Percentiles rank a stretch among this genome's conserved stretches.
Conservation (phyloP, 768 basidiomycete species). For the Lactarius hatsudake region DNA sequence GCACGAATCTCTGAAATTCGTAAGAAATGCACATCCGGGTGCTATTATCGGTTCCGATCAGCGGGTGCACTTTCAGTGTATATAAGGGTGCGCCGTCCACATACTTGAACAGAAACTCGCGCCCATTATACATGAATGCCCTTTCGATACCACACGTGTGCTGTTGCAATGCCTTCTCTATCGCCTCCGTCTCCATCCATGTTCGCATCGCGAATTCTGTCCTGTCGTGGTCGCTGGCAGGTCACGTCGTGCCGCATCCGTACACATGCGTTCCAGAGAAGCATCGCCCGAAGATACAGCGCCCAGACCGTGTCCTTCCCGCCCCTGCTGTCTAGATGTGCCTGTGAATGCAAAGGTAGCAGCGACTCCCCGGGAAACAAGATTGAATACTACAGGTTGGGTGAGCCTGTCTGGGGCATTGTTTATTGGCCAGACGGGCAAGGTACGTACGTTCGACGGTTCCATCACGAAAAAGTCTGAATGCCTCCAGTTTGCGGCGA, state of each 20-base stretch:
- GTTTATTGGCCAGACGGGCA: neutral
- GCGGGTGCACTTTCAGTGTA: conserved; percentile 6
- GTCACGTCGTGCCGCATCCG: conserved; percentile 49
- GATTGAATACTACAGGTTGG: conserved; percentile 53
- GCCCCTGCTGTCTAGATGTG: conserved; percentile 34
- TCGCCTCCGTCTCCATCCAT: conserved; percentile 66
- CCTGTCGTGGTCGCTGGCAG: conserved; percentile 47
- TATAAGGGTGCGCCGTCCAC: conserved; percentile 30
- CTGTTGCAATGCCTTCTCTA: conserved; percentile 58
- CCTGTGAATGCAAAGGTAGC: conserved; percentile 35
- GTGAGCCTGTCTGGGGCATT: neutral
- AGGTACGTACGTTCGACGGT: conserved; percentile 59
- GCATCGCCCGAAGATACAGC: conserved; percentile 63
- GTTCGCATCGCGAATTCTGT: conserved; percentile 62
- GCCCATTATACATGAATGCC: conserved; percentile 64
- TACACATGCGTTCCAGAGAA: conserved; percentile 72
- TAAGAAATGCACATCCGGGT: conserved; percentile 68
- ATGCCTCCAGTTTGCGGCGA: conserved; percentile 37
- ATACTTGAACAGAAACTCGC: conserved; percentile 78
- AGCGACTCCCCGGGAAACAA: conserved; percentile 73
- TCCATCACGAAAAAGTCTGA: conserved; percentile 57
- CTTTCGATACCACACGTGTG: conserved; percentile 69
- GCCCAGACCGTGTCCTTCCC: conserved; percentile 71
- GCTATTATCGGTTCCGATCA: conserved; percentile 38
- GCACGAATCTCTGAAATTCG: conserved; percentile 64